Evolutionary conservation across 768 basidiomycete genomes (phyloP), one percentile per base, ranked within the genome.

Genomic region (Boletus insuetus): DNA sequence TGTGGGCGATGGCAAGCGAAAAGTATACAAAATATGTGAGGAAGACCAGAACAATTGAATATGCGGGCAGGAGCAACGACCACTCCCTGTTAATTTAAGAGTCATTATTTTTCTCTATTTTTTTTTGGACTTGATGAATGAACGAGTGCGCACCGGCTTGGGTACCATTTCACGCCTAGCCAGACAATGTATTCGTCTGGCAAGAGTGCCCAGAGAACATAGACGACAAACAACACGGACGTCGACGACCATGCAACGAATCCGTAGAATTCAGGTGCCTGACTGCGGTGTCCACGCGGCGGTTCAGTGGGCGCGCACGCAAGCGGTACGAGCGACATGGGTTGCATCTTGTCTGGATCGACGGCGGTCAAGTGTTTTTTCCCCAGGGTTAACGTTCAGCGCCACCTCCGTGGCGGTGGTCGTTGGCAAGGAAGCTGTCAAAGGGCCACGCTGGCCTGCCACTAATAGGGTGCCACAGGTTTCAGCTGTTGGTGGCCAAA

Each of bases 251-350:
- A 90, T 16, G 89, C 89, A 6, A 89, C 89, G 67, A 94, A 94
- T n/a, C 93, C 92, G 61, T 93, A 92, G 64, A 93, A 87, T 72
- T 94, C 92, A 41, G 88, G 80, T 13, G 89, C 87, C 10, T 88
- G 83, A 67, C 84, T 87, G 57, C 81, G 82, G 56, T 73, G 67
- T 49, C 79, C 81, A 39, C 65, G 70, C 7, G 76, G 73, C 3
- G 71, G 72, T 43, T 71, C 59, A 17, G 70, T 68, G 46, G 78
- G 75, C 45, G 68, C 77, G 9, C 75, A 69, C 34, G 79, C 78
- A 26, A 80, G 64, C 1, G 76, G 82, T n/a, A n/a, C n/a, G n/a
- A n/a, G n/a, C 16, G 75, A 69, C 5, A 70, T 61, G 12, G 82
- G 77, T 24, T 38, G 55, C 64, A 66, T 67, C 49, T 35, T n/a